phyloP scores from a whole-genome alignment of 1,284 basidiomycete genomes.

The Sanghuangporus baumii region DNA sequence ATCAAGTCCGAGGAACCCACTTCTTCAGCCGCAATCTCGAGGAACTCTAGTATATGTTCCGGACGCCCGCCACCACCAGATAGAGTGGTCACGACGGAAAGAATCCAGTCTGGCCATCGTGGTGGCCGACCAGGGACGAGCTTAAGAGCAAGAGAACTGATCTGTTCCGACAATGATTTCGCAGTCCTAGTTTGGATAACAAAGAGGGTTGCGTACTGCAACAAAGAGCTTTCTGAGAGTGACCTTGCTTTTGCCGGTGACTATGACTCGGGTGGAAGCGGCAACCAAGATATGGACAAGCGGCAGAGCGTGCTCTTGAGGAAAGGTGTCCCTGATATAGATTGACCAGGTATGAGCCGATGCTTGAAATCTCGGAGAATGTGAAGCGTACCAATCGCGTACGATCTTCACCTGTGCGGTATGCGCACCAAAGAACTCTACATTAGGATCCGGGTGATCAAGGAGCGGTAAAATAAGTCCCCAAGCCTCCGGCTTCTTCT shows the following conservation, averaged over 20 bases:
- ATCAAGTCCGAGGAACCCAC: conserved; percentile 68
- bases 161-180: conserved; percentile 32
- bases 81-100: conserved; percentile 50
- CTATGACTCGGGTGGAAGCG: conserved; percentile 54
- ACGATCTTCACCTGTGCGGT: conserved; percentile 89
- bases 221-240: conserved; percentile 84
- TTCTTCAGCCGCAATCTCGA: conserved; percentile 82
- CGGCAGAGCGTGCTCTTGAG: conserved; percentile 42
- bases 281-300: conserved; percentile 61
- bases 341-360: neutral
- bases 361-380: neutral
- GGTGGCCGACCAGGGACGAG: conserved; percentile 52
- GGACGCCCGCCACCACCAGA: conserved; percentile 49
- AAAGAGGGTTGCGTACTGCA: conserved; percentile 48
- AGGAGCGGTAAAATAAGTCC: conserved; percentile 71
- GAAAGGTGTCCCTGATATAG: conserved; percentile 54
- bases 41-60: conserved; percentile 67
- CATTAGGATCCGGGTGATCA: conserved; percentile 65
- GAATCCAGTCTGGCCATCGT: conserved; percentile 71
- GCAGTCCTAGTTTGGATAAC: neutral
- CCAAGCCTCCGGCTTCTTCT: conserved; percentile 71
- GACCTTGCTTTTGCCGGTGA: conserved; percentile 51
- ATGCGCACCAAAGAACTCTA: conserved; percentile 90
- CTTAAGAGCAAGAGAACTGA: conserved; percentile 72
- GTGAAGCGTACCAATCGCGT: conserved; percentile 70